phyloP scores from a whole-genome alignment of 164 flowering plant genomes.

The Echeveria elegans region DNA sequence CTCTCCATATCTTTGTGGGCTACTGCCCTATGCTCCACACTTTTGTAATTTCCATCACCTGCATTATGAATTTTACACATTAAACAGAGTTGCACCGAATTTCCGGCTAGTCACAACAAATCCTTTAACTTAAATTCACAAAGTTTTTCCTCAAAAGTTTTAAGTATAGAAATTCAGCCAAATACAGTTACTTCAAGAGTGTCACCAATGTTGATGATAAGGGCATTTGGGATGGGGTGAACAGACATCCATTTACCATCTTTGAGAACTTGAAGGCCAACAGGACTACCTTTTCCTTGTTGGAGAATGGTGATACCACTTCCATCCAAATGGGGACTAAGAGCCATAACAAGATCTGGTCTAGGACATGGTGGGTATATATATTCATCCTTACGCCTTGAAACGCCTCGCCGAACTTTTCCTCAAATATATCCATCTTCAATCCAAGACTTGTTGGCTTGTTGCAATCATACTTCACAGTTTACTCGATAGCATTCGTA shows the following conservation, averaged over 20 bases:
- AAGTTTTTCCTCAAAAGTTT: no score
- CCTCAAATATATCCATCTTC: conserved; percentile 37
- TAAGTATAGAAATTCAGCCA: no score
- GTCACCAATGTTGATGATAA: conserved; percentile 86
- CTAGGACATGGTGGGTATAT: conserved; percentile 88
- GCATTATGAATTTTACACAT: no score
- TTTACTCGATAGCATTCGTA: conserved; percentile 48
- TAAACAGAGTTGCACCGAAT: no score
- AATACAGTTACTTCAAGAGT: conserved; percentile 69
- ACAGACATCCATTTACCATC: conserved; percentile 63
- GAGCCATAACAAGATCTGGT: conserved; percentile 79
- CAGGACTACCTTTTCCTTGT: conserved; percentile 48
- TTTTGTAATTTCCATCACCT: conserved; percentile 85
- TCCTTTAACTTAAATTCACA: no score
- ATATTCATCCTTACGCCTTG: conserved; percentile 95
- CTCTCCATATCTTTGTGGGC: conserved; percentile 60
- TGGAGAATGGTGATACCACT: conserved; percentile 86
- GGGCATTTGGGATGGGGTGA: conserved; percentile 59
- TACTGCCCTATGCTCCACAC: conserved; percentile 92
- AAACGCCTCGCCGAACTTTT: conserved; percentile 70
- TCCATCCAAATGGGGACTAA: conserved; percentile 96
- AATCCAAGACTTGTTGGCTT: conserved; percentile 47
- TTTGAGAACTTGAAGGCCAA: conserved; percentile 79
- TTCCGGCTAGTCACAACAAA: no score
- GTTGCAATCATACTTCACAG: conserved; percentile 47